A percentile compares a stretch with the other conserved stretches of the same genome.
Conservation (phyloP, 208 protist species). For the Trypanosoma platydactyli region DNA sequence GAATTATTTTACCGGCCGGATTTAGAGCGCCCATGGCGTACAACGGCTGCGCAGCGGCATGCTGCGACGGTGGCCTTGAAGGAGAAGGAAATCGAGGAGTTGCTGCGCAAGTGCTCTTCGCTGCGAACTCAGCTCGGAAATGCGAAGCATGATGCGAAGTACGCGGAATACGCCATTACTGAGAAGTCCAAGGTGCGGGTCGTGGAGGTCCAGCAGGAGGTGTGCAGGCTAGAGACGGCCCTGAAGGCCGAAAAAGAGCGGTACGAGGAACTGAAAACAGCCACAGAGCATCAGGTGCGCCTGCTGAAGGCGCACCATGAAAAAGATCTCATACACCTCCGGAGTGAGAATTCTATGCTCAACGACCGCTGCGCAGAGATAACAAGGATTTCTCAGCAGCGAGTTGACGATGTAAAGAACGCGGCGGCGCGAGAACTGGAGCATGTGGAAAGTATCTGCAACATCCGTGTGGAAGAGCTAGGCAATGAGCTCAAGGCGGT, state of each 20-base stretch:
- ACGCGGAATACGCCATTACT: slow-evolving; percentile 57
- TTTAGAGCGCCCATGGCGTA: slow-evolving; percentile 86
- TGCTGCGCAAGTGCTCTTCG: slow-evolving; percentile 76
- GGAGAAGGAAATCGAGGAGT: slow-evolving; percentile 88
- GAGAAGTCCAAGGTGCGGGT: slow-evolving; percentile 53
- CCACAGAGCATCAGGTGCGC: slow-evolving; percentile 69
- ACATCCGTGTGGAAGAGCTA: slow-evolving; percentile 56
- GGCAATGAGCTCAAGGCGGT: slow-evolving; percentile 57
- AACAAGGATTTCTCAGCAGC: slow-evolving; percentile 51
- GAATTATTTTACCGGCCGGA: slow-evolving; percentile 88
- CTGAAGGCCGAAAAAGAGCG: slow-evolving; percentile 46
- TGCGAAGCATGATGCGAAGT: slow-evolving; percentile 64
- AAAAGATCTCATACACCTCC: slow-evolving; percentile 47
- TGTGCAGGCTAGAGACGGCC: slow-evolving; percentile 34
- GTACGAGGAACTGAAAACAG: slow-evolving; percentile 37
- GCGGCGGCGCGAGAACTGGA: slow-evolving; percentile 64
- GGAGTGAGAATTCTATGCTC: slow-evolving; percentile 56
- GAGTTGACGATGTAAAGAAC: slow-evolving; percentile 80
- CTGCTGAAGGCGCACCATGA: slow-evolving; percentile 74
- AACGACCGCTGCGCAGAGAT: slow-evolving; percentile 55
- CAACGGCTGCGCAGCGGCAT: slow-evolving; percentile 42
- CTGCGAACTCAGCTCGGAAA: slow-evolving; percentile 83
- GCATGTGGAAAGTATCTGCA: slow-evolving; percentile 68
- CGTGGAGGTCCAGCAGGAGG: slow-evolving; percentile 44
- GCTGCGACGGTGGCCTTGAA: slow-evolving; percentile 62